phyloP scores from a whole-genome alignment of 345 rosid genomes.

The Murraya koenigii region DNA sequence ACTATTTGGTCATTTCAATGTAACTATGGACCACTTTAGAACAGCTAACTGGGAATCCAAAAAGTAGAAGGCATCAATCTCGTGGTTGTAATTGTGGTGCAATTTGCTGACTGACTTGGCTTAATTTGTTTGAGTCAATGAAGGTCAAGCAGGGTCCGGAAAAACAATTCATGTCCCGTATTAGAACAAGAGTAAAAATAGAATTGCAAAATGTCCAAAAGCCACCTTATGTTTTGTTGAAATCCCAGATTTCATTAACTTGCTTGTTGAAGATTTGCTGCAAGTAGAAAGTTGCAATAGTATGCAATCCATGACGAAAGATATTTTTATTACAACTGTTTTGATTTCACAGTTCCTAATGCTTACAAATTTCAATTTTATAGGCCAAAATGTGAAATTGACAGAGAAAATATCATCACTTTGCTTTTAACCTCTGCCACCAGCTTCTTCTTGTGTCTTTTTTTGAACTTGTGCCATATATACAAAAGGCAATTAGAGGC shows the following conservation, averaged over 20 bases:
- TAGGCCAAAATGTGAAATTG: neutral
- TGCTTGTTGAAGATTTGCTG: slow-evolving; percentile 7
- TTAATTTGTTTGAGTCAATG: too few species aligned
- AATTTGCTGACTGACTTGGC: neutral
- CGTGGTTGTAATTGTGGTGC: neutral
- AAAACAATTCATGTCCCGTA: neutral
- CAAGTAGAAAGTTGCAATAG: neutral
- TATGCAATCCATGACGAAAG: slow-evolving; percentile 1
- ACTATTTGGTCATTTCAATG: slow-evolving; percentile 1
- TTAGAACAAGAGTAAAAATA: neutral
- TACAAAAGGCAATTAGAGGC: neutral
- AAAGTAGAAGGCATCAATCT: slow-evolving; percentile 2
- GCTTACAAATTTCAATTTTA: neutral
- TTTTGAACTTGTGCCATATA: neutral
- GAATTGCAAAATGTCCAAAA: neutral
- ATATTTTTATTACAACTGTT: slow-evolving; percentile 24
- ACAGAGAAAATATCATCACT: slow-evolving; percentile 5
- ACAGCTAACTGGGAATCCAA: neutral
- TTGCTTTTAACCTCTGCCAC: slow-evolving; percentile 8
- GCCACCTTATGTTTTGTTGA: neutral
- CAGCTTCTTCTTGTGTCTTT: neutral
- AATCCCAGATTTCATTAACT: neutral
- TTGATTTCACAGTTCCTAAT: slow-evolving; percentile 21
- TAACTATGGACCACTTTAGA: slow-evolving; percentile 12
- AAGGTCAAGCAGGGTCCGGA: too few species aligned